These are phyloP conservation scores for Anethum foeniculum DNA, from an alignment of 140 eudicot genomes.

Conservation along the genomic window DNA sequence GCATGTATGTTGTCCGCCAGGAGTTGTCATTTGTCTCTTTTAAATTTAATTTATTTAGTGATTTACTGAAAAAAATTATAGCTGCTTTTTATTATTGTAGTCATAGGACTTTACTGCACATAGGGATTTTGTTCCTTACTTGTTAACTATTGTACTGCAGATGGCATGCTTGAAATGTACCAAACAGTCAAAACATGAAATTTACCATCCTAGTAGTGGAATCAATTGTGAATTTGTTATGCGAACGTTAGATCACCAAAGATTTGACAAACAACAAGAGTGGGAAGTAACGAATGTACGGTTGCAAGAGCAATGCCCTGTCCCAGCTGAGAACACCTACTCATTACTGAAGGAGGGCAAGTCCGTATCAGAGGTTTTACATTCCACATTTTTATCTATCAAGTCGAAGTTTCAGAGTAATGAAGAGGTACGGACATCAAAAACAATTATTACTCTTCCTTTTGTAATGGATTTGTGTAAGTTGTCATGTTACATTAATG, in stretches of 20 bases:
- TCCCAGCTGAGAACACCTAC: constrained; percentile 18
- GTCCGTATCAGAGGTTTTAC: constrained; percentile 11
- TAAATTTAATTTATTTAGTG: neutral
- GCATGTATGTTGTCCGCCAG: neutral
- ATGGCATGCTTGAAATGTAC: constrained; percentile 34
- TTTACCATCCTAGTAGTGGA: constrained; percentile 13
- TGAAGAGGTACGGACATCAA: constrained; percentile 16
- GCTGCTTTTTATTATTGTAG: neutral
- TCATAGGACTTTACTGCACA: neutral
- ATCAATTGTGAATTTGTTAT: constrained; percentile 28
- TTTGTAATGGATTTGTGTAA: neutral
- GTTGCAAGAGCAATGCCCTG: constrained; percentile 41
- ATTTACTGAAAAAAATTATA: neutral
- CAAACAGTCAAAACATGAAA: constrained; percentile 22
- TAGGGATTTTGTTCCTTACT: constrained; percentile 5
- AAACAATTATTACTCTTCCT: neutral
- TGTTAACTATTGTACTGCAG: constrained; percentile 23
- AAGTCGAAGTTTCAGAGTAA: constrained; percentile 8
- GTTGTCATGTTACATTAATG: neutral
- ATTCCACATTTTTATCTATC: constrained; percentile 14
- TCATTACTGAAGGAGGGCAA: constrained; percentile 11
- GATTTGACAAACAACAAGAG: constrained; percentile 13
- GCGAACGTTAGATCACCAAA: constrained; percentile 17
- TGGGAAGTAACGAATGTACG: constrained; percentile 16
- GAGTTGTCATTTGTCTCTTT: neutral